Evolutionary conservation across 345 rosid species (phyloP).

Genomic region (Nasturtium officinale): DNA sequence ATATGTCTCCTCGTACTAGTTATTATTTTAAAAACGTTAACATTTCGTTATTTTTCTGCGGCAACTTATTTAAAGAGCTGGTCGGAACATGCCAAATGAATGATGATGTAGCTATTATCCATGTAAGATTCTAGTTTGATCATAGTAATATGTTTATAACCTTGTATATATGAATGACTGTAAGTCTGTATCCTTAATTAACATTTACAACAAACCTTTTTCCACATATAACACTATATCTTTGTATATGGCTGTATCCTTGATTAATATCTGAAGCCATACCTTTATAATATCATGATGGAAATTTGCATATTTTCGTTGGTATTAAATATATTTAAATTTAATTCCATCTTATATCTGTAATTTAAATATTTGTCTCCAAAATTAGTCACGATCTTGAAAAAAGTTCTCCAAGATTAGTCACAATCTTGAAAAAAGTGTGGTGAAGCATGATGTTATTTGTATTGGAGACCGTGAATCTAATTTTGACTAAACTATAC

Average conservation of each 20-base stretch:
- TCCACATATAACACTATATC: neutral
- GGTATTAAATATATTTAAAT: too few species aligned
- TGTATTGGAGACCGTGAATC: slow-evolving; percentile 11
- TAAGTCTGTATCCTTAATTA: neutral
- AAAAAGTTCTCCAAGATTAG: neutral
- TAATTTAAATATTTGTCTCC: neutral
- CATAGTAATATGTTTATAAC: neutral
- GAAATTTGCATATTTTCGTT: neutral
- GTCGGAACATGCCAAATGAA: slow-evolving; percentile 20
- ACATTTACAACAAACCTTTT: neutral
- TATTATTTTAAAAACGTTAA: neutral
- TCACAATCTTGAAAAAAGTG: neutral
- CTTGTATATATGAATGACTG: neutral
- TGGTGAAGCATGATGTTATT: neutral
- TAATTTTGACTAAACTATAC: slow-evolving; percentile 6
- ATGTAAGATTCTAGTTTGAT: neutral
- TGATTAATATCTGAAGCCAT: neutral
- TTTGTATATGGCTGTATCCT: neutral
- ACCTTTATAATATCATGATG: neutral
- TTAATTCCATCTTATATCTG: neutral
- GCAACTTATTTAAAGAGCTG: slow-evolving; percentile 15
- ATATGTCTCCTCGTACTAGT: slow-evolving; percentile 36
- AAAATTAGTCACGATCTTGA: slow-evolving; percentile 6
- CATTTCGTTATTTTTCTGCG: neutral
- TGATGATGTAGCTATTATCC: slow-evolving; percentile 28